Base-by-base conservation (phyloP, 257 asterid genomes). In the Capsicum baccatum region DNA sequence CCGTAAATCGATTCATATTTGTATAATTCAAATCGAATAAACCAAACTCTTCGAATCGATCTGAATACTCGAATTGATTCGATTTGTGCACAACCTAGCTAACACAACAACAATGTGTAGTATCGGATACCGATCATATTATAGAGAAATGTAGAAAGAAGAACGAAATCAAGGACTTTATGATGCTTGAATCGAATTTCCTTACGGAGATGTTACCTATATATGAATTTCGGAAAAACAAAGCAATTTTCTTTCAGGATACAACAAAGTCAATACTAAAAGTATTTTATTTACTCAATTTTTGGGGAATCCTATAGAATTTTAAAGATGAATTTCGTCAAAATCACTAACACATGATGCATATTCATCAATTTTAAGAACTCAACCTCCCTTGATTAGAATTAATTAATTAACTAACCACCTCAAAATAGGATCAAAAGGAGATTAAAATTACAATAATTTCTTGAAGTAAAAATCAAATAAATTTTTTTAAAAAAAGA, bases 381-480 rank as follows among this genome's bases (percentile, higher is more conserved):
- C 55, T 8, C 33, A 69, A 33, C 19, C 48, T 4, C 48, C 50
- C 48, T 35, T 14, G 37, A 71, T 37, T 44, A 44, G 79, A 71
- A n/a, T 37, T 15, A 5, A 26, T 26, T 66, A 33, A 66, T 66
- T 37, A 42, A 71, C 9, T 17, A 48, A 74, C 81, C 9, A 50
- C 81, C 47, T 76, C 63, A 50, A 74, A 76, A 35, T 52, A 76
- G 81, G 19, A 15, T 63, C 16, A 21, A 64, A 64, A 26, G 8
- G 42, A 26, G 47, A 17, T 13, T 76, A 21, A 76, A 76, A 78
- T 26, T 26, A 52, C 81, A 54, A 78, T 26, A 26, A 76, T 21
- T 21, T 52, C 64, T 52, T 76, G 26, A 78, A 14, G 63, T 52
- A 78, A 54, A 76, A 26, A 21, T 50, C 16, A 76, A 50, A 48